Conservation (phyloP, 352 stramenopile species). For the Phytophthora boehmeriae region DNA sequence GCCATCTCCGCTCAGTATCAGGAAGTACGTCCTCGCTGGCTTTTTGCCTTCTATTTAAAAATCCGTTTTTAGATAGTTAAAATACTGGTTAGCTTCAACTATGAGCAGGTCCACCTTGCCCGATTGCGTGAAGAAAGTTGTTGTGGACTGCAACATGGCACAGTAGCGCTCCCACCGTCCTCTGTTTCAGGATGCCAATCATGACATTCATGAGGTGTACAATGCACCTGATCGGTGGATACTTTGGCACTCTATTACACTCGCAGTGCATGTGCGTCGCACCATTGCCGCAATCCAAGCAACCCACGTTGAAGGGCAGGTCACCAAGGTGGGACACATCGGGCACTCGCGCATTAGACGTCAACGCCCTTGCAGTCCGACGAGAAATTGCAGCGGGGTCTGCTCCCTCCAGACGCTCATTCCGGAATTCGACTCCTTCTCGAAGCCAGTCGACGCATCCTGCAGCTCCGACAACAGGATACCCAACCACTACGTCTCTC, state of each 20-base stretch:
- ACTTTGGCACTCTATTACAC: too few relatives aligned
- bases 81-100: too few relatives aligned
- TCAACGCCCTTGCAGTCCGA: slow-evolving; percentile 9
- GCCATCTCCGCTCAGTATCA: slow-evolving; percentile 10
- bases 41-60: too few relatives aligned
- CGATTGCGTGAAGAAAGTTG: not conserved
- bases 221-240: too few relatives aligned
- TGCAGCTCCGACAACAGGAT: not conserved
- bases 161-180: not conserved
- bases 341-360: not conserved
- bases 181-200: not conserved
- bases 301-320: not conserved
- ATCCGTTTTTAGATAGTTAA: too few relatives aligned
- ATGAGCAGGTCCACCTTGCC: not conserved
- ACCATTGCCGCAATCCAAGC: not conserved
- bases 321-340: not conserved
- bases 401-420: slow-evolving; percentile 9
- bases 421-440: slow-evolving; percentile 28
- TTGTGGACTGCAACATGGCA: not conserved
- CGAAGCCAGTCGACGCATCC: slow-evolving; percentile 2
- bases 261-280: too few relatives aligned
- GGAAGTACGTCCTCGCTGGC: not conserved
- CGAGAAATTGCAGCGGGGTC: slow-evolving; percentile 20
- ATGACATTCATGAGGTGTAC: too few relatives aligned
- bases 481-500: slow-evolving; percentile 7